A percentile compares a stretch with the other conserved stretches of the same genome.
Conservation (phyloP, 1,284 basidiomycete genomes). For the Melampsora medusae region DNA sequence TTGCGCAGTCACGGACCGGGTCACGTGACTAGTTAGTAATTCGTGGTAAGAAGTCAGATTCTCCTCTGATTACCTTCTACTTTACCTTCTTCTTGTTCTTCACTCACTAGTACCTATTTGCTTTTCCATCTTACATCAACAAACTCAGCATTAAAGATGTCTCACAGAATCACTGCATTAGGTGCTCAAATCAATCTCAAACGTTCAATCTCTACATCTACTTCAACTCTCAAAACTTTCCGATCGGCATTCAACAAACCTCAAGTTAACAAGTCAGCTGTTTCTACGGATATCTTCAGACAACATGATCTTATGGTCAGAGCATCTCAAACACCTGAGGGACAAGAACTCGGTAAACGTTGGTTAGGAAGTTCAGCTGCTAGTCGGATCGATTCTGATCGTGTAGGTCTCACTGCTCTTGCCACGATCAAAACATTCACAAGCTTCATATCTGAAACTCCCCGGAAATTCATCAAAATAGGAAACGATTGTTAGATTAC, state of each 20-base stretch:
- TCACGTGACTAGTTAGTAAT: too few species aligned
- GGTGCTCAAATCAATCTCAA: too few species aligned
- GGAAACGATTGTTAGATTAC: constrained; percentile 63
- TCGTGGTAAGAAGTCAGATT: too few species aligned
- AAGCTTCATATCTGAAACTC: background rate
- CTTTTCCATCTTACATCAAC: too few species aligned
- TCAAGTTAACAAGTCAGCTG: background rate
- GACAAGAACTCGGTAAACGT: constrained; percentile 20
- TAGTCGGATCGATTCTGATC: constrained; percentile 26
- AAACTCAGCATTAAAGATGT: too few species aligned
- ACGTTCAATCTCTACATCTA: background rate
- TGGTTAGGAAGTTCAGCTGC: constrained; percentile 17
- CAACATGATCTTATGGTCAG: constrained; percentile 32
- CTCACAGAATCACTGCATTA: too few species aligned
- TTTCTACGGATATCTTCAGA: constrained; percentile 15
- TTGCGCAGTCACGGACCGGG: too few species aligned
- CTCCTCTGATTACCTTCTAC: too few species aligned
- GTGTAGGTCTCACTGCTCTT: constrained; percentile 3
- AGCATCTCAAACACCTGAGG: constrained; percentile 15
- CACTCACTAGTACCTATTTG: too few species aligned
- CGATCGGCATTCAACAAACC: background rate
- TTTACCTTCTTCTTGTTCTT: too few species aligned
- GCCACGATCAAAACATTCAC: background rate
- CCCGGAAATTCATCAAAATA: background rate
- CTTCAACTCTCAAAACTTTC: background rate